Base-by-base conservation (phyloP, 768 basidiomycete species). In the Suillus ampliporus region DNA sequence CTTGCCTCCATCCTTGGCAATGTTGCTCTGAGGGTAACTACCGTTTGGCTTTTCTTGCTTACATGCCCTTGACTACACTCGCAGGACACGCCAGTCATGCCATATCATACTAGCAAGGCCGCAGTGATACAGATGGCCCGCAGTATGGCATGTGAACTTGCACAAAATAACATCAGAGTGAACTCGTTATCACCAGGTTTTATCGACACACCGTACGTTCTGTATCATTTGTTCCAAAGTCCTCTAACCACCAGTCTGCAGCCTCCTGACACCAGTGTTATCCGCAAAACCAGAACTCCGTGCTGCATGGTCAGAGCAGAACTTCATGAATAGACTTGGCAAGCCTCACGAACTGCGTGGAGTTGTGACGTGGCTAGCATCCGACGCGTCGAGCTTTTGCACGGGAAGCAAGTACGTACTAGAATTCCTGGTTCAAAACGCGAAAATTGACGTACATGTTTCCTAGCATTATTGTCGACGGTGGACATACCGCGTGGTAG, bases 361-460 rank as follows among this genome's bases (percentile, higher is more conserved):
- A 5, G 86, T 89, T 19, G 74, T 84, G 44, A 75, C 83, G 3
- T 90, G 89, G 88, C 74, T 91, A 58, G 85, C 89, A 23, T 84
- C 83, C 65, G 87, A 89, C 66, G 88, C 89, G 43, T 87, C 86
- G 21, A 86, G 82, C 51, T 89, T 86, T 71, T 89, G 87, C 69
- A 90, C 89, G 1, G 88, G 89, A 14, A 89, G 88, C 86, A 87
- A 90, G 89, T 89, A 69, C 68, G 87, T 84, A n/a, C n/a, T n/a
- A 38, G n/a, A 26, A 23, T n/a, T 15, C 26, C 19, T 43, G 5
- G 28, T 34, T 52, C 9, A 21, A 43, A 44, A 40, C 19, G 35
- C 26, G 9, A 14, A 15, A 47, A 48, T 31, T 41, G 6, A 64
- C 26, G 10, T 35, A 13, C 5, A 15, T 21, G 11, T 37, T 19